Base-by-base conservation (phyloP, 2,329 filamentous ascomycete species). In the Verticillium albo-atrum region DNA sequence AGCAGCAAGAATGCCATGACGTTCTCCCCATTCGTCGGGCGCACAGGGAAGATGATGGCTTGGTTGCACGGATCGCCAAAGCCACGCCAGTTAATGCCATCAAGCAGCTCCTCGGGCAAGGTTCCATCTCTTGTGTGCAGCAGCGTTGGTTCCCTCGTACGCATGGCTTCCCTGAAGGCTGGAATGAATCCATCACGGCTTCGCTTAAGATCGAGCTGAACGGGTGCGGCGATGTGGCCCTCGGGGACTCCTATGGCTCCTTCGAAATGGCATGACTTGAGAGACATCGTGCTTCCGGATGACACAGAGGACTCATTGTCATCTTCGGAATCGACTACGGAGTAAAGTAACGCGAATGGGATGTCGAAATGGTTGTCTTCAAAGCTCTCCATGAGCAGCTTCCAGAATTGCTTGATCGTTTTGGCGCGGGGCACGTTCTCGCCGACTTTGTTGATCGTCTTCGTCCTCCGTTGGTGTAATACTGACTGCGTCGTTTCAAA, bases 1-100 rank as follows among this genome's bases (percentile, higher is more conserved):
- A 89, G 72, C 4, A 88, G 78, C 2, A 89, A 71, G 65, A 88
- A 88, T 0, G 84, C 86, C 1, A 88, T 72, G 1, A 83, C 82
- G 2, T 75, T 77, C 50, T 88, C 85, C 4, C 68, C 83, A 1
- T 84, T 87, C 0, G 85, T 73, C 3, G 71, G 82, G 58, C 86
- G 83, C 12, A 89, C 84, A 0, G 86, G 85, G 64, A 84, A 85
- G 14, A 88, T 79, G 12, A 87, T 80, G 14, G 86, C 82, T 23
- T 83, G 75, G 3, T 77, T 75, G 56, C 82, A 84, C 3, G 79
- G 73, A 60, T 86, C 80, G 12, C 80, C 80, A 62, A 86, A 85
- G 3, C 84, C 82, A 56, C 81, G 74, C 74, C 78, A 81, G 3
- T 66, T 71, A 37, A 88, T 77, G 3, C 81, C 82, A 34, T 82